Evolutionary conservation across 805 yeast genomes (phyloP).

Genomic region (Vanderwaltozyma tropicalis): DNA sequence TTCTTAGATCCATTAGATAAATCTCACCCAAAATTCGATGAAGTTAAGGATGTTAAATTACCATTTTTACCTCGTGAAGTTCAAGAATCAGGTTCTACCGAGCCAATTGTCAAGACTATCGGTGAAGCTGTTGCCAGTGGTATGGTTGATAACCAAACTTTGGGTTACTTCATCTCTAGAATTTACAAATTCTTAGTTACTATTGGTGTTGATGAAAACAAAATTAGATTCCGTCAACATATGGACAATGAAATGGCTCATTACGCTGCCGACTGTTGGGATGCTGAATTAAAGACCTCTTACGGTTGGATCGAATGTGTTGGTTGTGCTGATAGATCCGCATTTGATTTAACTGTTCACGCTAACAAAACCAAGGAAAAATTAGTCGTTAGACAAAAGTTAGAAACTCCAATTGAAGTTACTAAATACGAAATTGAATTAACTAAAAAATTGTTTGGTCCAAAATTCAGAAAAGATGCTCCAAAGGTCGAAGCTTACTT

Average conservation of each 20-base stretch:
- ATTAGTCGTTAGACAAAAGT: conserved; percentile 83
- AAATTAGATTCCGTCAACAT: conserved; percentile 95
- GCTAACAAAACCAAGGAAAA: conserved; percentile 91
- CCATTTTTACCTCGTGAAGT: conserved; percentile 76
- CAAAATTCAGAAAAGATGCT: conserved; percentile 94
- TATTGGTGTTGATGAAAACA: conserved; percentile 79
- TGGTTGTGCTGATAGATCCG: conserved; percentile 99
- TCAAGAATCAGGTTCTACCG: conserved; percentile 78
- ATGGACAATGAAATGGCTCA: conserved; percentile 99
- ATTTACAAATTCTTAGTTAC: conserved; percentile 73
- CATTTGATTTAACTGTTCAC: conserved; percentile 93
- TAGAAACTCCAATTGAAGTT: conserved; percentile 73
- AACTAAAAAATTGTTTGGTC: conserved; percentile 94
- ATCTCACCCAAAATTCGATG: conserved; percentile 67
- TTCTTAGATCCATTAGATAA: conserved; percentile 90
- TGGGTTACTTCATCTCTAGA: conserved; percentile 94
- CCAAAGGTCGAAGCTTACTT: conserved; percentile 82
- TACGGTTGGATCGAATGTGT: conserved; percentile 99
- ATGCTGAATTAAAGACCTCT: conserved; percentile 89
- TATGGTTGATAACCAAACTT: conserved; percentile 91
- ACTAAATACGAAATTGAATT: conserved; percentile 77
- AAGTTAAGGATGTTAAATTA: conserved; percentile 62
- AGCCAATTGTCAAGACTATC: conserved; percentile 50
- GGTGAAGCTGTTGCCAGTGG: conserved; percentile 87
- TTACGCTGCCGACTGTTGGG: conserved; percentile 99